Conservation (phyloP, 257 asterid genomes). For the Cynanchum wilfordii region DNA sequence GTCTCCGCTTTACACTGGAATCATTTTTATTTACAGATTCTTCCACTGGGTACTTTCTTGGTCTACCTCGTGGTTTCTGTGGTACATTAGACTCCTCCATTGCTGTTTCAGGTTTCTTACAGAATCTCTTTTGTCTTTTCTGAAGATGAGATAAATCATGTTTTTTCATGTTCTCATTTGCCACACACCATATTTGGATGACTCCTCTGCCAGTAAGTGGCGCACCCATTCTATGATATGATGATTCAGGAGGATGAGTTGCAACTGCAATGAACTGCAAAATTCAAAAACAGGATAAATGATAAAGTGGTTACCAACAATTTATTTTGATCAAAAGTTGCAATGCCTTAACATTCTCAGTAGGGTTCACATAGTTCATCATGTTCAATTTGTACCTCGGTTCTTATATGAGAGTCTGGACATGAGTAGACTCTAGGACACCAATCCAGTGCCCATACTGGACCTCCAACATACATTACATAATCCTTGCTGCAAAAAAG, state of each 20-base stretch:
- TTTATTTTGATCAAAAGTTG: neutral
- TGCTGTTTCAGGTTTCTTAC: constrained; percentile 21
- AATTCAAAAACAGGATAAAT: constrained; percentile 15
- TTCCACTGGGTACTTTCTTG: constrained; percentile 25
- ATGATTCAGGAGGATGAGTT: constrained; percentile 85
- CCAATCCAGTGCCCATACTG: constrained; percentile 94
- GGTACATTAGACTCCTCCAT: constrained; percentile 18
- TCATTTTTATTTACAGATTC: constrained; percentile 2
- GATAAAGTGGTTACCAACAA: neutral
- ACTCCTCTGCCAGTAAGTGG: constrained; percentile 81
- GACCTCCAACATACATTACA: constrained; percentile 82
- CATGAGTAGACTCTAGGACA: constrained; percentile 57
- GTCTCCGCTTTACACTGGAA: constrained; percentile 26
- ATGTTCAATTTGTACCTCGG: constrained; percentile 46
- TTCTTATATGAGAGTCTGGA: constrained; percentile 33
- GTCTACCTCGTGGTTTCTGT: constrained; percentile 35
- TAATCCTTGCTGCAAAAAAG: constrained; percentile 71
- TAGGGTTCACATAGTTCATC: neutral
- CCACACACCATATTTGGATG: constrained; percentile 87
- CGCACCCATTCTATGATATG: constrained; percentile 77
- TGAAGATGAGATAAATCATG: constrained; percentile 28
- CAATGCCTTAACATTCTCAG: neutral
- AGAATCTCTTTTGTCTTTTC: constrained; percentile 28
- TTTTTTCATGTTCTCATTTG: constrained; percentile 30
- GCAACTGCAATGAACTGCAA: constrained; percentile 87